Conservation (phyloP, 1,139 yeast species). For the Lodderomyces elongisporus region DNA sequence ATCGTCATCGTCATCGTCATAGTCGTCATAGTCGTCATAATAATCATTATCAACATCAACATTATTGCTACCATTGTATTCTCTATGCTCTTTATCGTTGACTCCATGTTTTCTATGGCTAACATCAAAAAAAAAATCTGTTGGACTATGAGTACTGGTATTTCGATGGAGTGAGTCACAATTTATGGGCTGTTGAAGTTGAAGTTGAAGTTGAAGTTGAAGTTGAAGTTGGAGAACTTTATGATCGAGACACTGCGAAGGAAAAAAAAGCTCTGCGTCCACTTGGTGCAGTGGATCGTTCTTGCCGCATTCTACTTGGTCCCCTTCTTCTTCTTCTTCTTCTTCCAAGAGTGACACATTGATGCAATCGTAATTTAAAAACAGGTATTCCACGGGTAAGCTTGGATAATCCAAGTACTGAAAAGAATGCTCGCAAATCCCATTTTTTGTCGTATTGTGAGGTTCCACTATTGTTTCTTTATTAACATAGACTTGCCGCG, state of each 20-base stretch:
- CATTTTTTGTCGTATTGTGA: background rate
- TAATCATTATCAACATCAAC: background rate
- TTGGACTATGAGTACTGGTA: background rate
- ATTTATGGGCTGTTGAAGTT: background rate
- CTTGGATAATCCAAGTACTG: constrained; percentile 7
- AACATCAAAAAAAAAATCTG: constrained; percentile 1
- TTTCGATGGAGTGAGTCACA: constrained; percentile 1
- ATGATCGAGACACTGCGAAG: background rate
- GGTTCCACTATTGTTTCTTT: background rate
- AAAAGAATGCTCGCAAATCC: constrained; percentile 6
- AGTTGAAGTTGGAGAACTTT: background rate
- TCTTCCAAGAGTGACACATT: constrained; percentile 19
- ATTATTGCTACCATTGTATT: no score
- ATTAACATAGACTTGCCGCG: background rate
- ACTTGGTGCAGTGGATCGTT: constrained; percentile 1
- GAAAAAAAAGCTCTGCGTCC: background rate
- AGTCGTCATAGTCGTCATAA: no score
- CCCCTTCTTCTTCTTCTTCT: constrained; percentile 3
- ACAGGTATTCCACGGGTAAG: constrained; percentile 5
- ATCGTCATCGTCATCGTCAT: constrained; percentile 4
- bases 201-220: background rate
- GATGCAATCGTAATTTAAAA: constrained; percentile 23
- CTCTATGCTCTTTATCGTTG: no score
- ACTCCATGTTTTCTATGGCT: background rate
- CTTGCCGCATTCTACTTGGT: constrained; percentile 1